Conservation (phyloP, 257 asterid genomes). For the Plectranthus barbatus region DNA sequence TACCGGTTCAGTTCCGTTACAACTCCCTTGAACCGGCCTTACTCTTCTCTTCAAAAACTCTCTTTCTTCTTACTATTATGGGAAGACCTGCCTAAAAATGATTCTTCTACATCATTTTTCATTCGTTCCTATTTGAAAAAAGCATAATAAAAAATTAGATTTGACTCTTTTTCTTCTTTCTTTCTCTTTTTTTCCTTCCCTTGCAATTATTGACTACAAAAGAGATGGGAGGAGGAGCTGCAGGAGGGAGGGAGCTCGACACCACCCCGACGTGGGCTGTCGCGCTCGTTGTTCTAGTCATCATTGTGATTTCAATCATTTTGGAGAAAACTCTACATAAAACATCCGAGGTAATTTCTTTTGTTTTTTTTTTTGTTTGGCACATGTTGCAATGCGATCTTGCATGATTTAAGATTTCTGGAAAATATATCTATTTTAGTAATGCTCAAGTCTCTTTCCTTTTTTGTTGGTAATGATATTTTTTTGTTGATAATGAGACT, state of each 20-base stretch:
- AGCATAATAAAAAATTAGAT: slow-evolving; percentile 1
- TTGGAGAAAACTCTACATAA: slow-evolving; percentile 57
- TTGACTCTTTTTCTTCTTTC: neutral
- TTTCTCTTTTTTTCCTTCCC: neutral
- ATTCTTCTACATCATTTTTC: neutral
- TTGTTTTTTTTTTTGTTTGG: too few relatives aligned
- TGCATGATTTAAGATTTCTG: neutral
- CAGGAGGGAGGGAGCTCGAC: slow-evolving; percentile 44
- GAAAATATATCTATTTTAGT: neutral
- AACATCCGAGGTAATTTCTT: slow-evolving; percentile 42
- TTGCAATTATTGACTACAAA: neutral
- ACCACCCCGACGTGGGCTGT: slow-evolving; percentile 83
- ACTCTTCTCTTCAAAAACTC: slow-evolving; percentile 21
- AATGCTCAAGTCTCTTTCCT: neutral
- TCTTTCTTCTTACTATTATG: slow-evolving; percentile 9
- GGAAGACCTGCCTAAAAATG: slow-evolving; percentile 13
- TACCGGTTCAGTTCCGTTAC: slow-evolving; percentile 30
- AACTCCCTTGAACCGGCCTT: slow-evolving; percentile 32
- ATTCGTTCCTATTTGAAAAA: slow-evolving; percentile 9
- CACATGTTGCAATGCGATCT: neutral
- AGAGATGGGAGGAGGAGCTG: slow-evolving; percentile 49
- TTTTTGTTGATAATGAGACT: neutral
- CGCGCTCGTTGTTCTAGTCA: slow-evolving; percentile 52
- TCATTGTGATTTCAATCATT: slow-evolving; percentile 48
- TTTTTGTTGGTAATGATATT: too few relatives aligned